Base-by-base conservation (phyloP, 2,329 filamentous ascomycete species). In the Trichoderma sp. region DNA sequence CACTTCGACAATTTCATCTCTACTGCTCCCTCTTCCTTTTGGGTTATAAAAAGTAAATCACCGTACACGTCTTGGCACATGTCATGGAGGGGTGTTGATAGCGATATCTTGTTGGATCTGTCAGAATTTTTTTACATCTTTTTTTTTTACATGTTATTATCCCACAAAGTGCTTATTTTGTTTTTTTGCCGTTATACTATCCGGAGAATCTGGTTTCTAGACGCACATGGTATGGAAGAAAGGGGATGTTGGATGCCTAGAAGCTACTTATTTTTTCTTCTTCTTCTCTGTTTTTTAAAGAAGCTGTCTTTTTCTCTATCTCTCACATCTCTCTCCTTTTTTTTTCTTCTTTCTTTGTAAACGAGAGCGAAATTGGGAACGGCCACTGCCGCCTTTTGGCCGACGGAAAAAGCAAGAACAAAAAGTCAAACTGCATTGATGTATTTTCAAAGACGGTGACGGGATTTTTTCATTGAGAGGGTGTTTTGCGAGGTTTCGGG, bases 41-140 rank as follows among this genome's bases (percentile, higher is more conserved):
- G 62, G 65, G 47, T 59, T 72, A 63, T 30, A 72, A 72, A 72
- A 72, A 72, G 63, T 58, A 62, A 63, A 68, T 64, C 30, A 57
- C 39, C 39, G 59, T 71, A 59, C 53, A 62, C 59, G 55, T 72
- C 65, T 72, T 72, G 70, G 57, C 65, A 69, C 63, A 72, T 69
- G 55, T 57, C 70, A 72, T 58, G 36, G 62, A 66, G 34, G 50
- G 64, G 64, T 72, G 58, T 72, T 72, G 66, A 69, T 72, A 72
- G 58, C 70, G 64, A 72, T 69, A 61, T 58, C 69, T 64, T 43
- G 66, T 59, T 72, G 70, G 70, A 72, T 55, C 63, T 68, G 63
- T 61, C 63, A 20, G 43, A 64, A 32, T 62, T 39, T 62, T 59
- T 72, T 72, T 15, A 47, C 32, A 55, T 63, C 20, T 61, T 30